phyloP scores from a whole-genome alignment of 495 filamentous ascomycete species.

The Podospora pseudoanserina region DNA sequence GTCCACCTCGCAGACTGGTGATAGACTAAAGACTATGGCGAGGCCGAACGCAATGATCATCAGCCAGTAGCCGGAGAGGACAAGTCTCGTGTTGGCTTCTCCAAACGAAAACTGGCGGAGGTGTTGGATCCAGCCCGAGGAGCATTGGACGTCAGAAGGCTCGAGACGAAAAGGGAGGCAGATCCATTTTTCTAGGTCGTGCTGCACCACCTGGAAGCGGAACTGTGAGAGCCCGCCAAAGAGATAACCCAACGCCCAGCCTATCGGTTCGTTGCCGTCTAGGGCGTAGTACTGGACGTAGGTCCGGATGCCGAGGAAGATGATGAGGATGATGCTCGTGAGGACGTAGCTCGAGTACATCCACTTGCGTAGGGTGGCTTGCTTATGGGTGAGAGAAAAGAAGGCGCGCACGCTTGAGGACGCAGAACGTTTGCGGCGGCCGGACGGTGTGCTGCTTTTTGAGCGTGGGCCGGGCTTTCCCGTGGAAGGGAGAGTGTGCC shows the following conservation, averaged over 20 bases:
- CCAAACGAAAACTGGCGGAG: conserved; percentile 59
- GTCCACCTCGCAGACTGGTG: conserved; percentile 75
- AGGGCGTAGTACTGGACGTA: conserved; percentile 67
- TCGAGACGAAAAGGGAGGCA: conserved; percentile 54
- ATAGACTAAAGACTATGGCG: conserved; percentile 66
- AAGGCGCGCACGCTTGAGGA: conserved; percentile 66
- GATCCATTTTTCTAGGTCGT: conserved; percentile 72
- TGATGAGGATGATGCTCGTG: conserved; percentile 54
- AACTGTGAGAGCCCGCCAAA: conserved; percentile 74
- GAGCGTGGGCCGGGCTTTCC: conserved; percentile 25
- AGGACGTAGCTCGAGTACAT: conserved; percentile 79
- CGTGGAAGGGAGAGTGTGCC: conserved; percentile 53
- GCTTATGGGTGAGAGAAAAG: conserved; percentile 71
- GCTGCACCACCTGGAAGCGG: conserved; percentile 59
- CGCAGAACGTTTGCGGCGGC: conserved; percentile 63
- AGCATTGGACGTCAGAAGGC: conserved; percentile 32
- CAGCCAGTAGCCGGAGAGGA: conserved; percentile 70
- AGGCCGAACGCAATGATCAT: conserved; percentile 66
- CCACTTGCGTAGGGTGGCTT: conserved; percentile 76
- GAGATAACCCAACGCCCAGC: conserved; percentile 88
- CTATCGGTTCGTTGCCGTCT: conserved; percentile 71
- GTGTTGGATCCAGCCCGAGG: conserved; percentile 56
- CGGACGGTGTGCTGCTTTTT: conserved; percentile 56
- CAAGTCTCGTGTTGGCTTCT: conserved; percentile 74
- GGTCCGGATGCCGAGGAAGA: conserved; percentile 65